phyloP scores from a whole-genome alignment of 768 basidiomycete species.

The Exidia glandulosa region DNA sequence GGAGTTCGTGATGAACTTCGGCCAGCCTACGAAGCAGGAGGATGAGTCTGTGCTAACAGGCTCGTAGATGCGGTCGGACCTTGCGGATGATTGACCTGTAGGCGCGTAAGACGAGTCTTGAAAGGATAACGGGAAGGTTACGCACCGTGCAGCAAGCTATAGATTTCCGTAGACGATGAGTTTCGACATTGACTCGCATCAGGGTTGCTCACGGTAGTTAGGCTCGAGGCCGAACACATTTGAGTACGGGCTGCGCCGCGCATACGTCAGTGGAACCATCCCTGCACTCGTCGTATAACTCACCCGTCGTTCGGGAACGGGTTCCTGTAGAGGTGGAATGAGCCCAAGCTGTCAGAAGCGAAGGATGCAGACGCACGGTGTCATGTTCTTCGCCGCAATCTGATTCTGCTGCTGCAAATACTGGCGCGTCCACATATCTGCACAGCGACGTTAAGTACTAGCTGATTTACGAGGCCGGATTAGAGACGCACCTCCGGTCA shows the following conservation, averaged over 20 bases:
- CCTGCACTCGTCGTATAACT: slow-evolving; percentile 4
- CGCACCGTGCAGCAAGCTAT: not conserved
- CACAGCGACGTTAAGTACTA: not conserved
- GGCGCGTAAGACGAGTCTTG: not conserved
- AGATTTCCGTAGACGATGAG: too few relatives aligned
- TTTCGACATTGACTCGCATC: not conserved
- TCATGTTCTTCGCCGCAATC: slow-evolving; percentile 45
- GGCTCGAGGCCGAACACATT: slow-evolving; percentile 35
- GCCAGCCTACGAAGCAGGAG: slow-evolving; percentile 21
- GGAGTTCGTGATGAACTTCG: slow-evolving; percentile 41
- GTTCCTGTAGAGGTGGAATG: slow-evolving; percentile 22
- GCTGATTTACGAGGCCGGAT: not conserved
- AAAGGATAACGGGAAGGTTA: not conserved
- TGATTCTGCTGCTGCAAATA: slow-evolving; percentile 52
- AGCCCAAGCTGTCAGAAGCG: not conserved
- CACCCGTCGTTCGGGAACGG: slow-evolving; percentile 44
- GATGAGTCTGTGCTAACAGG: not conserved
- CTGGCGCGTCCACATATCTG: slow-evolving; percentile 49
- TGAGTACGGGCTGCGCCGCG: slow-evolving; percentile 27
- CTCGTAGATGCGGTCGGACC: slow-evolving; percentile 5
- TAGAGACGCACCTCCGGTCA: slow-evolving; percentile 29
- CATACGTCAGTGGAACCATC: not conserved
- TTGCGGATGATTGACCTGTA: slow-evolving; percentile 44
- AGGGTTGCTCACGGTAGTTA: not conserved
- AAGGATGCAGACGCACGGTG: slow-evolving; percentile 21